Evolutionary conservation across 345 rosid genomes (phyloP), one percentile per base, ranked within the genome.

Genomic region (Eucalyptus polybractea): DNA sequence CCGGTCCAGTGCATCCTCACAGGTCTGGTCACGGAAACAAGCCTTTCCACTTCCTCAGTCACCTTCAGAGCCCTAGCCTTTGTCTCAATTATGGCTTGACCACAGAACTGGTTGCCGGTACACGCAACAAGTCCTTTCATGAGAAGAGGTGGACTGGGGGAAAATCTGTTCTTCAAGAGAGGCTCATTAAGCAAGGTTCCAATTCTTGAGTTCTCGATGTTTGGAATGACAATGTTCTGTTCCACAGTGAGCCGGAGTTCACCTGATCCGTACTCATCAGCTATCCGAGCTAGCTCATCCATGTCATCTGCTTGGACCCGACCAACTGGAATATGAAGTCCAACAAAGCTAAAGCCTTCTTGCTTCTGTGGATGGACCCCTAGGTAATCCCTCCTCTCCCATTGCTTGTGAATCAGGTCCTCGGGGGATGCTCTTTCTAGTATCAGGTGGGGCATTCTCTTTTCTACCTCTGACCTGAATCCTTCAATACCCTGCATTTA

Each of bases 1-100:
- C 99, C 99, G 2, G 99, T 98, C 99, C 99, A 98, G 85, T 98
- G 99, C 98, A 97, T 96, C 93, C 99, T 95, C 67, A 98, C 93
- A 0, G 96, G 95, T 83, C 85, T 90, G 5, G 91, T 90, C 54
- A 98, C 95, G 2, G 96, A 92, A 67, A 98, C 98, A 4, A 95
- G 93, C 92, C 96, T 93, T 89, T 93, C 94, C 25, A 98, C 97
- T 90, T 98, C 99, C 91, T 96, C 96, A 1, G 98, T 95, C 91
- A 97, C 98, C 91, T 95, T 95, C 86, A 97, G 51, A 44, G 99
- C 98, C 88, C 99, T 93, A 22, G 95, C 98, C 86, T 98, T 98
- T 2, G 99, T 98, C 93, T 98, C 99, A 19, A 97, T 98, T 24
- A 98, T 96, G 8, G 96, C 99, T 90, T 98, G 99, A 45, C 99